Evolutionary conservation across 2,329 filamentous ascomycete species (phyloP).

Genomic region (Pseudogymnoascus sp.): DNA sequence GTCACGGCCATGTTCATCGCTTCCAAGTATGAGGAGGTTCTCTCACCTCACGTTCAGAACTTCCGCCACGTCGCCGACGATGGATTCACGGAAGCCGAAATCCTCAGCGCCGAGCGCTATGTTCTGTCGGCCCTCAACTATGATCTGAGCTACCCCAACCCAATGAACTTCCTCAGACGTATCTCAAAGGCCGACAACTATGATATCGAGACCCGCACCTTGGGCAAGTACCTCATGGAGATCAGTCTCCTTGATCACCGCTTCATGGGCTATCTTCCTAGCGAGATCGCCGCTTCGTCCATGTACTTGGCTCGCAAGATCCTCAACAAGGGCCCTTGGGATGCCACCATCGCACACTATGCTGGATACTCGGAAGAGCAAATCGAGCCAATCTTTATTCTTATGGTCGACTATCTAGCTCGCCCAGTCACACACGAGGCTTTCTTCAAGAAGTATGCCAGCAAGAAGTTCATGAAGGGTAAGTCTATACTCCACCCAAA

Average conservation of each 20-base stretch:
- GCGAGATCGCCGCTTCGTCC: slow-evolving; percentile 80
- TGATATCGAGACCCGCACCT: slow-evolving; percentile 92
- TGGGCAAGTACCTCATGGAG: slow-evolving; percentile 96
- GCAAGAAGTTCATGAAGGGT: slow-evolving; percentile 99
- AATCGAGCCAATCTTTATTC: slow-evolving; percentile 80
- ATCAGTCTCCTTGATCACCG: slow-evolving; percentile 92
- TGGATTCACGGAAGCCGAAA: slow-evolving; percentile 90
- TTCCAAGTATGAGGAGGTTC: slow-evolving; percentile 96
- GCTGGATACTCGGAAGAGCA: slow-evolving; percentile 89
- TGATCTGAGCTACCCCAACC: slow-evolving; percentile 96
- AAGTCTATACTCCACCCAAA: slow-evolving; percentile 29
- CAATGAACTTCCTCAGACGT: slow-evolving; percentile 98
- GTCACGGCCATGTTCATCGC: slow-evolving; percentile 99
- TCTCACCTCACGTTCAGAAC: slow-evolving; percentile 92
- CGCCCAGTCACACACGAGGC: slow-evolving; percentile 88
- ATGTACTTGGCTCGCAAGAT: slow-evolving; percentile 94
- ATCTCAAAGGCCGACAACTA: slow-evolving; percentile 99
- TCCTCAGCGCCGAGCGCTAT: slow-evolving; percentile 93
- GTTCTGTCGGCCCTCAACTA: slow-evolving; percentile 87
- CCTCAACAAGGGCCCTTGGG: slow-evolving; percentile 85
- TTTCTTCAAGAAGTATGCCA: slow-evolving; percentile 99
- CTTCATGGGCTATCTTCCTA: slow-evolving; percentile 83
- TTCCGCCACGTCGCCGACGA: slow-evolving; percentile 96
- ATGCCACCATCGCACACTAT: slow-evolving; percentile 80
- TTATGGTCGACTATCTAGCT: slow-evolving; percentile 96